Evolutionary conservation across 768 basidiomycete genomes (phyloP).

Genomic region (Trametes cubensis): DNA sequence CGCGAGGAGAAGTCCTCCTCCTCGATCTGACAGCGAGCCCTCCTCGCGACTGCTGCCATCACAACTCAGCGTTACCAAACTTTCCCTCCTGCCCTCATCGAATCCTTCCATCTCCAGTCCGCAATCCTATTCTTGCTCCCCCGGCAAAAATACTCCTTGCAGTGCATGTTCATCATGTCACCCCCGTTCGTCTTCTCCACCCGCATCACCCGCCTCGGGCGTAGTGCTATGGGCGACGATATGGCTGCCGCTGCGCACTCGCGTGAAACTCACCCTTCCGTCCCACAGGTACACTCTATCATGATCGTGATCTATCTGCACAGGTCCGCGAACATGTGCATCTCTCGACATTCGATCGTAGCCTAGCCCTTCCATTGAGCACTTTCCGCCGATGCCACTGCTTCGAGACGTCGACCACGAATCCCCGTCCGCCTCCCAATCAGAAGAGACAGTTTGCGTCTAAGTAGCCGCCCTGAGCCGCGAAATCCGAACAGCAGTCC

Average conservation of each 20-base stretch:
- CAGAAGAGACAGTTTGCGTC: too few relatives aligned
- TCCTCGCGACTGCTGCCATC: conserved; percentile 28
- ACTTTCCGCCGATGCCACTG: neutral
- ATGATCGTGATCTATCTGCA: conserved; percentile 18
- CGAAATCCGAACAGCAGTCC: too few relatives aligned
- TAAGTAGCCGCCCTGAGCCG: too few relatives aligned
- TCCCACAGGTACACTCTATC: conserved; percentile 10
- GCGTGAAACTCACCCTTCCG: conserved; percentile 5
- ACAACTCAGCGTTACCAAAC: conserved; percentile 16
- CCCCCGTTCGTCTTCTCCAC: conserved; percentile 19
- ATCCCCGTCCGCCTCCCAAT: too few relatives aligned
- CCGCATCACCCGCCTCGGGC: conserved; percentile 9
- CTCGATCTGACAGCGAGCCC: conserved; percentile 3
- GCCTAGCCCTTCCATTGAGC: neutral
- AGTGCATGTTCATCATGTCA: conserved; percentile 16
- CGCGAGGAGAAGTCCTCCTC: neutral
- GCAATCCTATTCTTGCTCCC: neutral
- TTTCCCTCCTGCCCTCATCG: neutral
- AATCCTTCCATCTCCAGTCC: neutral
- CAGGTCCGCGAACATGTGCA: conserved; percentile 11
- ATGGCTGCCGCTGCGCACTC: neutral
- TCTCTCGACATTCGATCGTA: neutral
- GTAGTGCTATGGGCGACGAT: neutral
- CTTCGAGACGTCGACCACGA: neutral
- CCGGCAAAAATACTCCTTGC: conserved; percentile 2